Evolutionary conservation across 1,284 basidiomycete genomes (phyloP).

Genomic region (Pascua sp.): DNA sequence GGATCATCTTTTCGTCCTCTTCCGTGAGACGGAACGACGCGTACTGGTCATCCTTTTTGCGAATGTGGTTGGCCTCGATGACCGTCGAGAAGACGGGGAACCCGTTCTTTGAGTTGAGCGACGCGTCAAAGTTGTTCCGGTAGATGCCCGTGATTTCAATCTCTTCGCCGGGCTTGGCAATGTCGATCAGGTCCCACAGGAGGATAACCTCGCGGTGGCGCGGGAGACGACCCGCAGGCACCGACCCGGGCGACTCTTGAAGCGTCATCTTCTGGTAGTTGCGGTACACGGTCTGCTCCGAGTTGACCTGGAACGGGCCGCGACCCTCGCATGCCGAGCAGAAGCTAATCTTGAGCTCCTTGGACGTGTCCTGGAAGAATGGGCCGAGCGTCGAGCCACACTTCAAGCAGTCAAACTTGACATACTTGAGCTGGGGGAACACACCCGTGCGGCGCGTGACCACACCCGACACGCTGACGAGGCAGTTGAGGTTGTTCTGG

Average conservation of each 20-base stretch:
- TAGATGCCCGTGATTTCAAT: constrained; percentile 97
- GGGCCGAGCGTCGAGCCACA: constrained; percentile 90
- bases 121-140: constrained; percentile 97
- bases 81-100: constrained; percentile 99
- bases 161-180: constrained; percentile 97
- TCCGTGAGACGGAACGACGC: constrained; percentile 94
- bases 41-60: constrained; percentile 91
- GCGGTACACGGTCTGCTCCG: constrained; percentile 95
- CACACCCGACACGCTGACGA: constrained; percentile 94
- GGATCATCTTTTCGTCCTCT: constrained; percentile 91
- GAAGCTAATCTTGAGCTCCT: constrained; percentile 90
- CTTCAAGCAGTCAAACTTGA: constrained; percentile 96
- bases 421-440: constrained; percentile 98
- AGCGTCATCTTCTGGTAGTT: constrained; percentile 99
- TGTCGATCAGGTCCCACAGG: constrained; percentile 96
- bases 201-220: constrained; percentile 94
- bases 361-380: constrained; percentile 94
- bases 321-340: constrained; percentile 91
- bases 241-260: constrained; percentile 97
- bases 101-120: constrained; percentile 96
- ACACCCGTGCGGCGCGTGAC: constrained; percentile 94
- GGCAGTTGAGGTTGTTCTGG: constrained; percentile 85
- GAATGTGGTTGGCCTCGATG: constrained; percentile 95
- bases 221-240: constrained; percentile 93
- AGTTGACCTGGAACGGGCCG: constrained; percentile 94